These are phyloP conservation scores for Periconia digitata DNA, from an alignment of 2,329 filamentous ascomycete species.

Conservation along the genomic window DNA sequence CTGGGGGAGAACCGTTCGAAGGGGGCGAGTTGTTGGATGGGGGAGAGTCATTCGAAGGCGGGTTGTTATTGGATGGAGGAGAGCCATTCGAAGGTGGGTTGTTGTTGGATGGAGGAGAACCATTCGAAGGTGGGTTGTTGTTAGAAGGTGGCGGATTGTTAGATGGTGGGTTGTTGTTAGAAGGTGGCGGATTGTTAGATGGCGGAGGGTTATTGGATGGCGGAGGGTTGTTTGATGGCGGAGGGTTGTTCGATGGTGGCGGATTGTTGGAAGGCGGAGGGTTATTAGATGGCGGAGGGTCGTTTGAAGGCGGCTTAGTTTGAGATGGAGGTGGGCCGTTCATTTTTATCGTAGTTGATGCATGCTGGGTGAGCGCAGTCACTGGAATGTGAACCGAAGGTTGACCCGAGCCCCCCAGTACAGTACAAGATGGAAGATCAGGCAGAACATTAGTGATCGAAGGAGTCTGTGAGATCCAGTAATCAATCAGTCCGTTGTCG, in stretches of 20 bases:
- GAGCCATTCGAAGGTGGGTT: too few species aligned
- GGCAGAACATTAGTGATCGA: background rate
- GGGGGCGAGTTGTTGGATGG: too few species aligned
- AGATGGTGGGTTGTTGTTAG: background rate
- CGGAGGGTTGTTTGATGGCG: too few species aligned
- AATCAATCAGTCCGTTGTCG: background rate
- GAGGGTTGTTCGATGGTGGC: too few species aligned
- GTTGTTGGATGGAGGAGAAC: too few species aligned
- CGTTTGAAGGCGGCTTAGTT: background rate
- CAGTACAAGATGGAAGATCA: background rate
- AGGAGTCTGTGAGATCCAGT: slow-evolving; percentile 2
- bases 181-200: background rate
- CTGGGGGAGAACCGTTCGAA: too few species aligned
- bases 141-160: background rate
- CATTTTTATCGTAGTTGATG: slow-evolving; percentile 1
- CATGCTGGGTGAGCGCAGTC: slow-evolving; percentile 1
- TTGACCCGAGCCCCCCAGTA: background rate
- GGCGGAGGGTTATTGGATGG: background rate
- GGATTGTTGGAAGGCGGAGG: too few species aligned
- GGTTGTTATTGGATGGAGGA: too few species aligned
- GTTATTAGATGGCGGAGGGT: too few species aligned
- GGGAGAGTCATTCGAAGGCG: too few species aligned
- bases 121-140: background rate
- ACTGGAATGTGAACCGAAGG: slow-evolving; percentile 3
- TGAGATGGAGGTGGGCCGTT: background rate